phyloP scores from a whole-genome alignment of 2,329 filamentous ascomycete species.

The Talaromyces funiculosus region DNA sequence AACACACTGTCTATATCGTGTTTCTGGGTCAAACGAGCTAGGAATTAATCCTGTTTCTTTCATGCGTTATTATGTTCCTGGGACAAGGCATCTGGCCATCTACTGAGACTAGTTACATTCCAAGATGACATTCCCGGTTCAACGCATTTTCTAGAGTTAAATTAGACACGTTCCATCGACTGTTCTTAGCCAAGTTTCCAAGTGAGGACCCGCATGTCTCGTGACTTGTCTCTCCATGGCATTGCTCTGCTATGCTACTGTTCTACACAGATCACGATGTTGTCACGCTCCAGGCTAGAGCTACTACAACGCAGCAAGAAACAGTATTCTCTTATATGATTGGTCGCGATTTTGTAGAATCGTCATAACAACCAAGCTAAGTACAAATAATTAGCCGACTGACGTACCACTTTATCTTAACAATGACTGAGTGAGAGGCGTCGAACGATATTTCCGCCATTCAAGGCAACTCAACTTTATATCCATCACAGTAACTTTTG shows the following conservation, averaged over 20 bases:
- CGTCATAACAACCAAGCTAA: background rate
- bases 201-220: background rate
- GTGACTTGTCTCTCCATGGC: background rate
- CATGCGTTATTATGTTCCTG: background rate
- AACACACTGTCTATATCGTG: background rate
- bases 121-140: background rate
- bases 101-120: conserved; percentile 2
- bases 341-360: too few species aligned
- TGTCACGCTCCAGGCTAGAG: background rate
- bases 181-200: background rate
- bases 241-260: background rate
- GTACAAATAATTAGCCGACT: background rate
- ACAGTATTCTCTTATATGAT: background rate
- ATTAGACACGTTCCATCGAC: background rate
- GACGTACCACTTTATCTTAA: background rate
- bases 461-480: background rate
- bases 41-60: too few species aligned
- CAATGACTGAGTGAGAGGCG: background rate
- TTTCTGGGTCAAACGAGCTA: background rate
- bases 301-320: too few species aligned
- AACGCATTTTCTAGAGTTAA: background rate
- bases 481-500: background rate
- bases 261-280: background rate
- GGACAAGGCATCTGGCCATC: background rate
- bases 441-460: background rate